Base-by-base conservation (phyloP, 1,284 basidiomycete species). In the Megacollybia platyphylla region DNA sequence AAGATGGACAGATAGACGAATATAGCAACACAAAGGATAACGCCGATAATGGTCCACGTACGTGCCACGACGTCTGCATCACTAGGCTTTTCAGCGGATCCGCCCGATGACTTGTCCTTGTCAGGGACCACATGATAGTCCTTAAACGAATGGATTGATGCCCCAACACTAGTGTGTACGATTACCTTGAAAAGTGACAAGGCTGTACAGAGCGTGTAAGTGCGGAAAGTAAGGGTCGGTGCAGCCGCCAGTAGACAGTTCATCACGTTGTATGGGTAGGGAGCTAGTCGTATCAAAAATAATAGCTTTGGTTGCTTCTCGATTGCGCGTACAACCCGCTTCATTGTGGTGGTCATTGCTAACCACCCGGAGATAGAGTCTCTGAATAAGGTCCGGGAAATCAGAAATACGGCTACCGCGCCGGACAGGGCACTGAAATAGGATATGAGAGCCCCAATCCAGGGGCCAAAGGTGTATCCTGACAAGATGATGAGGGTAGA, bases 191-290 rank as follows among this genome's bases (percentile, higher is more conserved):
- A 78, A 43, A 91, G 70, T 30, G 83, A 86, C 27, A 89, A 69
- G 4, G 79, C 87, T 6, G 87, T 91, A 64, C 86, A 89, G 39
- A 73, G 54, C 24, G 77, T 73, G 61, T 89, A 91, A 7, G 86
- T 89, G 48, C 70, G 70, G 51, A 90, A 67, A 7, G 77, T 81
- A 50, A 91, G 72, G n/a, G 79, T 78, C n/a, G 81, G 79, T 9
- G 85, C 79, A n/a, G 85, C 84, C 2, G 87, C 87, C 29, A 91
- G 73, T 36, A 91, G 73, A 52, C 83, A 87, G 64, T 91, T 91
- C 79, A 91, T 87, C 54, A 91, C 80, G 60, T 91, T 91, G 67
- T 84, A 86, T 0, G 83, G 84, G 55, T 87, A 87, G 4, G 84
- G 84, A 13, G 85, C 87, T 40, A 91, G 70, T 42, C 87, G 83